Percentiles rank a stretch among this genome's conserved stretches.
These are phyloP conservation scores for Gossypium rotundifolium DNA, from an alignment of 345 rosid genomes.

Conservation along the genomic window DNA sequence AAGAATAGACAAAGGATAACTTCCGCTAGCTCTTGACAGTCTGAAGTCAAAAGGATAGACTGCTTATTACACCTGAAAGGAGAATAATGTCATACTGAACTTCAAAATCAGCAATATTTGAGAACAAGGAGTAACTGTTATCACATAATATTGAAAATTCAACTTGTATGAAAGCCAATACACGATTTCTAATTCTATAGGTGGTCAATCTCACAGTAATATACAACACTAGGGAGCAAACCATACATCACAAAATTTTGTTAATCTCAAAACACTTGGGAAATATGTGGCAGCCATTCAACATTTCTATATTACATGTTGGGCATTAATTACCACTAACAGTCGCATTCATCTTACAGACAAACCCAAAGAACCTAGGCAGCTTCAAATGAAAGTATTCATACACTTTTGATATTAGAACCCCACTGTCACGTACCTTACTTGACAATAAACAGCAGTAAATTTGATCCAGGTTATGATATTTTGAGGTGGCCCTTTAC, in stretches of 20 bases:
- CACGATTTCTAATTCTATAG: neutral
- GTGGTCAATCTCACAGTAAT: neutral
- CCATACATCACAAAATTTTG: neutral
- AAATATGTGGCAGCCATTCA: slow-evolving; percentile 6
- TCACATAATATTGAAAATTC: neutral
- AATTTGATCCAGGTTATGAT: slow-evolving; percentile 64
- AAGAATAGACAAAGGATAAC: slow-evolving; percentile 39
- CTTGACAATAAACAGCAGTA: slow-evolving; percentile 45
- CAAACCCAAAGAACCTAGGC: neutral
- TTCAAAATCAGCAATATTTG: slow-evolving; percentile 8
- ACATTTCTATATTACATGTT: neutral
- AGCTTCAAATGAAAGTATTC: slow-evolving; percentile 1
- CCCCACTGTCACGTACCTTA: slow-evolving; percentile 41
- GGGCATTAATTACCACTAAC: neutral
- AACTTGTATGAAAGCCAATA: neutral
- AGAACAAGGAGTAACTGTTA: neutral
- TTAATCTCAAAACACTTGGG: neutral
- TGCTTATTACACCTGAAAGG: slow-evolving; percentile 45
- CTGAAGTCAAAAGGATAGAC: slow-evolving; percentile 39
- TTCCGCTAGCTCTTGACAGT: slow-evolving; percentile 57
- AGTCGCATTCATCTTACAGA: slow-evolving; percentile 6
- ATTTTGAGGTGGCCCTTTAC: slow-evolving; percentile 61
- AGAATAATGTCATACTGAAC: neutral
- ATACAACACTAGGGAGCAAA: neutral
- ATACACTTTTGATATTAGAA: neutral